Conservation (phyloP, 805 yeast species). For the Tetrapisispora iriomotensis region DNA sequence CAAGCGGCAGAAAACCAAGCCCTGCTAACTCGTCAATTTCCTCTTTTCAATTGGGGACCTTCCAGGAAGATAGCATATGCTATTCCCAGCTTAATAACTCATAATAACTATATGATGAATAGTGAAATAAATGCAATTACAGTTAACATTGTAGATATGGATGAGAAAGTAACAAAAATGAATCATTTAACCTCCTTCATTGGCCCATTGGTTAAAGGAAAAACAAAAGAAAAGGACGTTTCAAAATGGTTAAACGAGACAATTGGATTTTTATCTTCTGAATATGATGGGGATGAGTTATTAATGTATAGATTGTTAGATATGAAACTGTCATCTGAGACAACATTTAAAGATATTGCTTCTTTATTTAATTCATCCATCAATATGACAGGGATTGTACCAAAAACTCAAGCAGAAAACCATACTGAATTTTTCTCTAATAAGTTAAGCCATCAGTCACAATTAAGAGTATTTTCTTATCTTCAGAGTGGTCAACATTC, state of each 20-base stretch:
- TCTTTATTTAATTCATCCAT: slow-evolving; percentile 16
- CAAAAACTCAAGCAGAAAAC: slow-evolving; percentile 2
- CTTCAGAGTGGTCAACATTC: slow-evolving; percentile 56
- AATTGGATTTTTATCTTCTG: slow-evolving; percentile 16
- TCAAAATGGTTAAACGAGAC: slow-evolving; percentile 54
- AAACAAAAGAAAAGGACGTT: slow-evolving; percentile 54
- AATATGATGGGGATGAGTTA: slow-evolving; percentile 11
- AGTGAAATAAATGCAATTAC: slow-evolving; percentile 6
- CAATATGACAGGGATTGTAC: not conserved
- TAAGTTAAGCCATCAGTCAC: slow-evolving; percentile 31
- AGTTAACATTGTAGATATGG: slow-evolving; percentile 32
- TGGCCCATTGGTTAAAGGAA: slow-evolving; percentile 44
- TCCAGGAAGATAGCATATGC: slow-evolving; percentile 37
- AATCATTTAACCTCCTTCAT: slow-evolving; percentile 29
- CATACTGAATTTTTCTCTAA: slow-evolving; percentile 29
- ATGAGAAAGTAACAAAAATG: slow-evolving; percentile 28
- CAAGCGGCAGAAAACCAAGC: slow-evolving; percentile 39
- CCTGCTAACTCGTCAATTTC: slow-evolving; percentile 55
- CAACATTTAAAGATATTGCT: slow-evolving; percentile 29
- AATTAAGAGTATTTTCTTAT: slow-evolving; percentile 25
- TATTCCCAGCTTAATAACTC: slow-evolving; percentile 29
- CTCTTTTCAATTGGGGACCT: slow-evolving; percentile 59
- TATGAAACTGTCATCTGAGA: slow-evolving; percentile 17
- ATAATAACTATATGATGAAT: slow-evolving; percentile 11
- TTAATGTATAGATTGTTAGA: slow-evolving; percentile 20